These are phyloP conservation scores for Tetrahymena malaccensis DNA, from an alignment of 73 alveolate species.

Conservation along the genomic window DNA sequence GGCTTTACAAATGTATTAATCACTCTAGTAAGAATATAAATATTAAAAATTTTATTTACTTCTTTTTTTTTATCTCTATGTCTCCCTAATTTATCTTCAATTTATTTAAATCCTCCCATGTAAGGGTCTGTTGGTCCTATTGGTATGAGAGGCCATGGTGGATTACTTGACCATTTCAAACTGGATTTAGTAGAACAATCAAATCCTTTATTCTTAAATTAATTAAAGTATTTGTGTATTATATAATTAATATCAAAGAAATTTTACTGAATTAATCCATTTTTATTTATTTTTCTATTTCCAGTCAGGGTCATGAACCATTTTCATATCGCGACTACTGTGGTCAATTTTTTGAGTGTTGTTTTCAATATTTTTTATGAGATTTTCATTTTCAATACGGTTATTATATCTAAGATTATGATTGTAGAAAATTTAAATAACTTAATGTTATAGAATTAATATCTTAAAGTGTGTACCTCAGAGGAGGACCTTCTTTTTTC, in stretches of 20 bases:
- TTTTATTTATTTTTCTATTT: neutral
- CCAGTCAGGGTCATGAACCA: neutral
- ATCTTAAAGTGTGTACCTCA: neutral
- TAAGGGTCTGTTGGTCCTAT: neutral
- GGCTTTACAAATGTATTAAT: neutral
- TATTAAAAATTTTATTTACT: neutral
- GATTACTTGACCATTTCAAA: neutral
- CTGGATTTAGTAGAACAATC: neutral
- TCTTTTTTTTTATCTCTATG: neutral
- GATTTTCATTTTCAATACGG: neutral
- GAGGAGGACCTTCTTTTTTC: neutral
- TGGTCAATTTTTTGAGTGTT: neutral
- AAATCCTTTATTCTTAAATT: neutral
- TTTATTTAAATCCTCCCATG: neutral
- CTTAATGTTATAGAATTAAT: too few relatives aligned
- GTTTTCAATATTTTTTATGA: neutral
- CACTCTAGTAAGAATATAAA: neutral
- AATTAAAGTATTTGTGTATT: neutral
- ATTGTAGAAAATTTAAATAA: neutral
- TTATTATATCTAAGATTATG: neutral
- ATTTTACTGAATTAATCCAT: neutral
- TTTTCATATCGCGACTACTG: neutral
- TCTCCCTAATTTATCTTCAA: neutral
- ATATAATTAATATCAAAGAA: too few relatives aligned
- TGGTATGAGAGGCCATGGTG: neutral